Evolutionary conservation across 2,329 filamentous ascomycete species (phyloP).

Genomic region (Coniella lustricola): DNA sequence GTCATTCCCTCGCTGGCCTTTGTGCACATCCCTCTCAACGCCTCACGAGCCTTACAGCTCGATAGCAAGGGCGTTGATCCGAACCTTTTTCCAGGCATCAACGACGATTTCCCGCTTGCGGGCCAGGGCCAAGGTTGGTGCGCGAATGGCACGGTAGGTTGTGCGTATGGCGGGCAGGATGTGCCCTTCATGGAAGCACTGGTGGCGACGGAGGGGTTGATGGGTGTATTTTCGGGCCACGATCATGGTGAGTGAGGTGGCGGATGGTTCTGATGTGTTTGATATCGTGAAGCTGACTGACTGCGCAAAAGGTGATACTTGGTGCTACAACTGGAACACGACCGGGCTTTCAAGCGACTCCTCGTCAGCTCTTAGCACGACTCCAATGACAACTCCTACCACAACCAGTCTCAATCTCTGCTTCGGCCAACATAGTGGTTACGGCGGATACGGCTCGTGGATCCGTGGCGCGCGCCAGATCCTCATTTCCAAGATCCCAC

Average conservation of each 20-base stretch:
- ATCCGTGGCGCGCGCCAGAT: constrained; percentile 48
- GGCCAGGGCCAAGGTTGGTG: constrained; percentile 29
- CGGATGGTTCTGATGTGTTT: too few species aligned
- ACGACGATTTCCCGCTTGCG: constrained; percentile 25
- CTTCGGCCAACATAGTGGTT: constrained; percentile 60
- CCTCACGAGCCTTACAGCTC: constrained; percentile 24
- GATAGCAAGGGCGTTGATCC: constrained; percentile 21
- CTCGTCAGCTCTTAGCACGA: neutral
- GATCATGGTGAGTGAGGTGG: constrained; percentile 35
- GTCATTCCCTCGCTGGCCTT: constrained; percentile 40
- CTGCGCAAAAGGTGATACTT: constrained; percentile 32
- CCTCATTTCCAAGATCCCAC: constrained; percentile 25
- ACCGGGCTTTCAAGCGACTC: too few species aligned
- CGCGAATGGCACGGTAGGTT: constrained; percentile 22
- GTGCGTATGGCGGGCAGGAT: constrained; percentile 37
- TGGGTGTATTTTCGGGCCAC: constrained; percentile 51
- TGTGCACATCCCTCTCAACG: constrained; percentile 39
- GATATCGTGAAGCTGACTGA: too few species aligned
- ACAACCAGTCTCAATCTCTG: constrained; percentile 31
- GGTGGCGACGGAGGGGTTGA: constrained; percentile 38
- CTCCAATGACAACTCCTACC: constrained; percentile 21
- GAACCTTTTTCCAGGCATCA: constrained; percentile 26
- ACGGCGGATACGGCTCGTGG: constrained; percentile 63
- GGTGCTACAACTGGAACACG: constrained; percentile 36
- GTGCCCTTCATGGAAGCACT: constrained; percentile 51